Evolutionary conservation across 768 basidiomycete species (phyloP), one percentile per base, ranked within the genome.

Genomic region (Calocera viscosa): DNA sequence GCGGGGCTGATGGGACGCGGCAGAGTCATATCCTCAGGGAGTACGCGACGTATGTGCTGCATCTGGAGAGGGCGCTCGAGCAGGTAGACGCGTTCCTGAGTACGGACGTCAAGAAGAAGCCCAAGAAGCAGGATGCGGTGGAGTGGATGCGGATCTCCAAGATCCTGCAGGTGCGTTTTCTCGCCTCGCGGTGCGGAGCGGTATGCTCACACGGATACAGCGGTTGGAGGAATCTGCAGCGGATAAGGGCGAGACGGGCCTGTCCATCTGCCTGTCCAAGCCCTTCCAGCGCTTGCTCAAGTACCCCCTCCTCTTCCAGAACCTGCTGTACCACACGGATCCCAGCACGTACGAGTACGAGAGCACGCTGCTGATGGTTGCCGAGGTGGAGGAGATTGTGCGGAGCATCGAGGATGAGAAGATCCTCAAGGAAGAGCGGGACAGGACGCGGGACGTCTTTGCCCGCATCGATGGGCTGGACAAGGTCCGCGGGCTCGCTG

Each of bases 371-470:
- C 88, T 89, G 74, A 95, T 98, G 91, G 94, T 97, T 0, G 91
- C 93, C 22, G 94, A 98, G 76, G 91, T 99, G 7, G 96, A 99
- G 78, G 86, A 83, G 22, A 95, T 98, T 72, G 95, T 99, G 63
- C 83, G 95, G 49, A 91, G 90, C 69, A 97, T 99, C 66, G 95
- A 99, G 76, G 95, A 97, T 72, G 94, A 99, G 80, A 98, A 98
- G 80, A 90, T 93, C 66, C 89, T 90, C 74, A 91, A 92, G 76
- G 95, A 98, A 74, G 93, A 95, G 74, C 86, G 95, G 34, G 92
- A 96, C 77, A 90, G 89, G 79, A 96, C 94, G 1, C 82, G 95
- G 16, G 95, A 99, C 75, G 88, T 91, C 1, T 90, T 96, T 71
- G 96, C 94, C 2, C 86, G 96, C 8, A 97, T 99, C 33, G 96